Base-by-base conservation (phyloP, 345 rosid genomes). In the Capsella bursapastoris region DNA sequence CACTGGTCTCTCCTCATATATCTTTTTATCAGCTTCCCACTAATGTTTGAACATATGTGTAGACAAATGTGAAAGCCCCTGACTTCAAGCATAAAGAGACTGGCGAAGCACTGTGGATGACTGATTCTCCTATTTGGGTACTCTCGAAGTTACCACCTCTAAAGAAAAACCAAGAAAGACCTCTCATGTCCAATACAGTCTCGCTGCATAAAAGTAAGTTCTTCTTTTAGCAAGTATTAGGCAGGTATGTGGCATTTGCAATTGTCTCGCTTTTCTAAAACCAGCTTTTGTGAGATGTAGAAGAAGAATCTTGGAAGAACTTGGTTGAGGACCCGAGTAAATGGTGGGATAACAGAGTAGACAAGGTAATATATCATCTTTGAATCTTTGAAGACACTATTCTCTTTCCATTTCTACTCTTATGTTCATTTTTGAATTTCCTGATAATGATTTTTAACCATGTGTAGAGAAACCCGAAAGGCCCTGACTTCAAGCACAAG, bases 331-430 rank as follows among this genome's bases (percentile, higher is more conserved):
- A 89, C 80, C 92, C 87, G n/a, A 47, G 57, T 34, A 85, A 81
- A 35, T 90, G 97, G 96, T 90, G 94, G 96, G 97, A 92, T 80
- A 88, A 92, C 67, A 81, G 96, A 83, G 40, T 55, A 43, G 11
- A 72, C 32, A 92, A 88, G 96, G 96, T 88, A 78, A 79, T 41
- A 38, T 62, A 34, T 32, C 41, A 8, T 47, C 57, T 48, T 51
- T 32, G 6, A 22, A 43, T 27, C 60, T 29, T 51, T 61, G 63
- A 67, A 15, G 56, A 59, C 55, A 68, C 37, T 57, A 57, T 57
- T 14, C 38, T 61, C 55, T 52, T 52, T 56, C 16, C 16, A 53
- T 52, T 43, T 55, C 9, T 5, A 18, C 38, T 48, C n/a, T 29
- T 34, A 43, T 49, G 45, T 49, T 75, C 25, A 57, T 65, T 66